A percentile compares a stretch with the other conserved stretches of the same genome.
Conservation (phyloP, 495 filamentous ascomycete species). For the Pyrenopolyporus hunteri region DNA sequence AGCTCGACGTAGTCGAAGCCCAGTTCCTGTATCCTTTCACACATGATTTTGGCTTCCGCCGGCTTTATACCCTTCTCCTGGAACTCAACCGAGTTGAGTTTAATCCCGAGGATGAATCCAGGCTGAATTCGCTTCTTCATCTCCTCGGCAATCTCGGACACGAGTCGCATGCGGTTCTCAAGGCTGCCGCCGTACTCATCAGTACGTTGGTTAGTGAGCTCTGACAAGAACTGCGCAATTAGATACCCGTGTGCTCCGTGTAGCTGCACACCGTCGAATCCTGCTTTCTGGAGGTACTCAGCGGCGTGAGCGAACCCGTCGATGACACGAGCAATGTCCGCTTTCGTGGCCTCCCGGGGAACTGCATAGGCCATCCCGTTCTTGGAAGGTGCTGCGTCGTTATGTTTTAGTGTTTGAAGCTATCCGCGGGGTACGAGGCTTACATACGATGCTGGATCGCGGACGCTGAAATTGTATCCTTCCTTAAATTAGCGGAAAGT, state of each 20-base stretch:
- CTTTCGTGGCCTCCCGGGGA: conserved; percentile 49
- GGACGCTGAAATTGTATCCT: conserved; percentile 61
- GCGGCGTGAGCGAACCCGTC: conserved; percentile 60
- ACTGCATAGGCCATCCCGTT: background rate
- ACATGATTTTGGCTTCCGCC: conserved; percentile 59
- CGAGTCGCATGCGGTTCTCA: conserved; percentile 60
- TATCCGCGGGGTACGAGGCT: background rate
- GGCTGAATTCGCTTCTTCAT: conserved; percentile 52
- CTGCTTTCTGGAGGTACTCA: conserved; percentile 60
- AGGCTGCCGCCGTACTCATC: conserved; percentile 66
- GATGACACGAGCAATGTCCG: conserved; percentile 57
- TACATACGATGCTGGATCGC: conserved; percentile 57
- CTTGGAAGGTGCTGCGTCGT: conserved; percentile 1
- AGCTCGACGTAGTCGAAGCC: conserved; percentile 69
- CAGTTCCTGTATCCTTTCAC: conserved; percentile 56
- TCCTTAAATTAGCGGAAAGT: conserved; percentile 51
- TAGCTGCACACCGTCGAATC: conserved; percentile 62
- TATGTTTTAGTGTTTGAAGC: background rate
- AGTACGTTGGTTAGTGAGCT: conserved; percentile 61
- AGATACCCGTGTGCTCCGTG: conserved; percentile 66
- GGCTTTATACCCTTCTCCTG: conserved; percentile 59
- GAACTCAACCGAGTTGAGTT: conserved; percentile 70
- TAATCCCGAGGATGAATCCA: conserved; percentile 64
- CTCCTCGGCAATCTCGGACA: conserved; percentile 56
- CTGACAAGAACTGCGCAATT: conserved; percentile 66